Evolutionary conservation across 176 grass and related monocot genomes (phyloP).

Genomic region (Elymus sibiricus): DNA sequence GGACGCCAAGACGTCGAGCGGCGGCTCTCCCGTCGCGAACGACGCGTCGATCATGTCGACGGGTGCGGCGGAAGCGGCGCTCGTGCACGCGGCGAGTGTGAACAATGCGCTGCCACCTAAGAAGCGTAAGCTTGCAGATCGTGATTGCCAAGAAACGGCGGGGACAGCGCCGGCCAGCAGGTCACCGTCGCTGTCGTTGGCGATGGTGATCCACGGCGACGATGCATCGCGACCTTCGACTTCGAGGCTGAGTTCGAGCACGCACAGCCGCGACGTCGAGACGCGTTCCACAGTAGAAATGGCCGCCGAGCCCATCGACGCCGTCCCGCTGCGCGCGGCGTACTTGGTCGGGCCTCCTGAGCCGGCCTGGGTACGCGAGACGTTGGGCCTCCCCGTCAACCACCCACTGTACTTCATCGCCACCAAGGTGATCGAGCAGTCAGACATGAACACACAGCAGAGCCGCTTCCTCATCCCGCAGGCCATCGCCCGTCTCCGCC

Average conservation of each 20-base stretch:
- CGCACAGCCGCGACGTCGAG: no score
- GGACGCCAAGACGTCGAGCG: background rate
- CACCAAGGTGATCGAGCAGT: background rate
- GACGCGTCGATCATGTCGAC: background rate
- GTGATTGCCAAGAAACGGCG: no score
- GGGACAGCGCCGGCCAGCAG: no score
- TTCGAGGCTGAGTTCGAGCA: no score
- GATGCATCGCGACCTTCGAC: no score
- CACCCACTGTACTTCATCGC: background rate
- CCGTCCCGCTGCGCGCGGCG: no score
- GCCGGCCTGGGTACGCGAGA: background rate
- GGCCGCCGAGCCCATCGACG: background rate
- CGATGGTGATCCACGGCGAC: background rate
- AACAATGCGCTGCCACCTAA: no score
- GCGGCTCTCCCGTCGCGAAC: background rate
- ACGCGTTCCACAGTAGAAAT: no score
- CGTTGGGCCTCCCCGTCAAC: background rate
- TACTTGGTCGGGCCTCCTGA: background rate
- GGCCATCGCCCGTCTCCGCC: background rate
- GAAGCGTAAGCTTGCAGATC: no score
- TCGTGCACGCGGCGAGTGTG: no score
- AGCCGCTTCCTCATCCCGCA: background rate
- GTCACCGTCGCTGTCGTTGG: no score
- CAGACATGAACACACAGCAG: background rate
- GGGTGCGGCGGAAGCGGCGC: background rate